Percentiles rank a stretch among this genome's conserved stretches.
phyloP scores from a whole-genome alignment of 306 rosid genomes.

The Luffa aegyptiaca region DNA sequence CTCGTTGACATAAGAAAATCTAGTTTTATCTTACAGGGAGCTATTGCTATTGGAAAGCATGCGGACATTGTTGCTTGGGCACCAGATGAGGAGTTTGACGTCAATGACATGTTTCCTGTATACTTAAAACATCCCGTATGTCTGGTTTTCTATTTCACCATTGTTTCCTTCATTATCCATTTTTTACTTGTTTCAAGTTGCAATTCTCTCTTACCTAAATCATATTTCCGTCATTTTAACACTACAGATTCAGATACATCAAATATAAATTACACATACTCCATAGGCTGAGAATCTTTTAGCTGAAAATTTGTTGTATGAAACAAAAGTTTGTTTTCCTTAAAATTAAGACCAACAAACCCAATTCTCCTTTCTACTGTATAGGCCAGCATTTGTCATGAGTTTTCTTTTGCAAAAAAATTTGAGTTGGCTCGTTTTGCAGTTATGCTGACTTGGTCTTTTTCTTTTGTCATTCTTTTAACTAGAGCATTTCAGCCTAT shows the following conservation, averaged over 20 bases:
- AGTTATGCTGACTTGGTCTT: background rate
- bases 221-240: background rate
- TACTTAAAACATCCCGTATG: constrained; percentile 65
- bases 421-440: constrained; percentile 1
- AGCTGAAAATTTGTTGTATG: background rate
- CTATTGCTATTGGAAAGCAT: constrained; percentile 60
- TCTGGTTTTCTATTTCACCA: background rate
- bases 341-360: background rate
- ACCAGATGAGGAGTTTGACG: constrained; percentile 70
- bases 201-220: background rate
- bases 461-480: background rate
- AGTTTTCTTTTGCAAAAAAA: background rate
- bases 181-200: background rate
- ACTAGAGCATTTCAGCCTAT: constrained; percentile 68
- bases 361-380: background rate
- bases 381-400: background rate
- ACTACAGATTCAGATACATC: background rate
- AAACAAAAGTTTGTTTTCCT: background rate
- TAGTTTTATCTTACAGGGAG: constrained; percentile 43
- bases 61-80: constrained; percentile 91
- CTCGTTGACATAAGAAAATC: background rate
- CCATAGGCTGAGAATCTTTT: background rate
- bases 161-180: background rate
- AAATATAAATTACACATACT: background rate
- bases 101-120: constrained; percentile 41